Conservation (phyloP, 2,329 filamentous ascomycete genomes). For the Exophiala alcalophila region DNA sequence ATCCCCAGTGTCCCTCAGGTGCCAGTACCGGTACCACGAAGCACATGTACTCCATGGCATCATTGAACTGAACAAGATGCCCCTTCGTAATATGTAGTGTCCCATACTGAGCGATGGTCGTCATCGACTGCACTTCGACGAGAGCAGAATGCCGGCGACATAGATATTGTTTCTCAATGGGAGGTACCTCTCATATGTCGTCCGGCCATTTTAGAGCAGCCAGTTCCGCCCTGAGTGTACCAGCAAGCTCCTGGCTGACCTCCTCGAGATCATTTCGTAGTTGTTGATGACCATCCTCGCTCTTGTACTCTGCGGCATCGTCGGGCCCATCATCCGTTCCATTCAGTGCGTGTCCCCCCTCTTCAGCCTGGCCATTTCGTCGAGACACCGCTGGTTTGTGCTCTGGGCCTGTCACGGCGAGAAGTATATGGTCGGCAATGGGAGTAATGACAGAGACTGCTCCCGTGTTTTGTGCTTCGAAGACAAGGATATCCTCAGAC, state of each 20-base stretch:
- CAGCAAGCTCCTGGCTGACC: constrained; percentile 27
- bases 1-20: too few species aligned
- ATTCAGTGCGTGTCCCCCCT: constrained; percentile 5
- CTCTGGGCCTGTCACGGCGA: constrained; percentile 30
- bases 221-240: constrained; percentile 25
- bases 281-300: constrained; percentile 16
- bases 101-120: too few species aligned
- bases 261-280: constrained; percentile 28
- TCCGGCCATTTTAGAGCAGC: constrained; percentile 28
- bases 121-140: too few species aligned
- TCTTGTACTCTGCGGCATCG: constrained; percentile 7
- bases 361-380: constrained; percentile 6
- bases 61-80: too few species aligned
- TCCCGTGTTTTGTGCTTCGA: constrained; percentile 30
- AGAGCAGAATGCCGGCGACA: too few species aligned
- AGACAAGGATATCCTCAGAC: constrained; percentile 28
- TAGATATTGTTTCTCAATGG: too few species aligned
- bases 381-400: constrained; percentile 4
- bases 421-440: constrained; percentile 28
- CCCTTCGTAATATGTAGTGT: too few species aligned
- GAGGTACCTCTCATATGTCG: constrained; percentile 29
- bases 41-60: too few species aligned
- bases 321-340: constrained; percentile 12
- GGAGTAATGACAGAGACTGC: constrained; percentile 29
- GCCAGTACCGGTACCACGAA: too few species aligned